These are phyloP conservation scores for Penicillium janthinellum DNA, from an alignment of 2,329 filamentous ascomycete species.

Conservation along the genomic window DNA sequence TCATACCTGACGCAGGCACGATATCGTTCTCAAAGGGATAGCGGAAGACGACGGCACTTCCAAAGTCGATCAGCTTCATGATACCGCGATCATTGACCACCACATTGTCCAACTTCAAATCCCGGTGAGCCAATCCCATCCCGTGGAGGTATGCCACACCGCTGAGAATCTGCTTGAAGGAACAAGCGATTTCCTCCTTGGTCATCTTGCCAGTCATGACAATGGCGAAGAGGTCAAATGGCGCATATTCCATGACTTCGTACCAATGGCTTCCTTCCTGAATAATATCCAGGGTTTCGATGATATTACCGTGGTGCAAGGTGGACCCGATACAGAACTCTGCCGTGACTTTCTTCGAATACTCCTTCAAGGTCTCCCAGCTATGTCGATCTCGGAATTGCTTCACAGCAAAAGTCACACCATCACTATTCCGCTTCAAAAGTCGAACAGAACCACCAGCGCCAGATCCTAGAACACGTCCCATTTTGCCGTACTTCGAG, in stretches of 20 bases:
- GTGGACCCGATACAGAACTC: slow-evolving; percentile 98
- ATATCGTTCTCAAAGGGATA: slow-evolving; percentile 95
- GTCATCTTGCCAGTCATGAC: slow-evolving; percentile 99
- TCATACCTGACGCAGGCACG: slow-evolving; percentile 76
- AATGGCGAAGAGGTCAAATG: slow-evolving; percentile 92
- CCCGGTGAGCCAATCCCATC: slow-evolving; percentile 91
- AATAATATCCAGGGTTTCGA: slow-evolving; percentile 95
- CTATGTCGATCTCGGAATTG: slow-evolving; percentile 90
- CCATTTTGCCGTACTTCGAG: slow-evolving; percentile 94
- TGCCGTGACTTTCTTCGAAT: slow-evolving; percentile 96
- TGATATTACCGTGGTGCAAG: slow-evolving; percentile 95
- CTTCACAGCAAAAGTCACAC: slow-evolving; percentile 94
- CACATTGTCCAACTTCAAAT: slow-evolving; percentile 96
- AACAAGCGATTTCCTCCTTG: slow-evolving; percentile 85
- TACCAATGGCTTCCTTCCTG: slow-evolving; percentile 95
- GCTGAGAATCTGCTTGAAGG: slow-evolving; percentile 90
- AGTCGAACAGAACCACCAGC: slow-evolving; percentile 92
- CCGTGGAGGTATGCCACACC: slow-evolving; percentile 93
- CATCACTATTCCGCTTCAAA: slow-evolving; percentile 90
- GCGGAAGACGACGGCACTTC: slow-evolving; percentile 92
- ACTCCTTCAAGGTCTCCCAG: slow-evolving; percentile 92
- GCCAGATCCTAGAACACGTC: slow-evolving; percentile 88
- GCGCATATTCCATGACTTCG: slow-evolving; percentile 98
- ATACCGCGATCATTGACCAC: slow-evolving; percentile 95
- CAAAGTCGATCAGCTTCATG: slow-evolving; percentile 99